Evolutionary conservation across 352 stramenopile species (phyloP), one percentile per base, ranked within the genome.

Genomic region (Achlya hypogyna): DNA sequence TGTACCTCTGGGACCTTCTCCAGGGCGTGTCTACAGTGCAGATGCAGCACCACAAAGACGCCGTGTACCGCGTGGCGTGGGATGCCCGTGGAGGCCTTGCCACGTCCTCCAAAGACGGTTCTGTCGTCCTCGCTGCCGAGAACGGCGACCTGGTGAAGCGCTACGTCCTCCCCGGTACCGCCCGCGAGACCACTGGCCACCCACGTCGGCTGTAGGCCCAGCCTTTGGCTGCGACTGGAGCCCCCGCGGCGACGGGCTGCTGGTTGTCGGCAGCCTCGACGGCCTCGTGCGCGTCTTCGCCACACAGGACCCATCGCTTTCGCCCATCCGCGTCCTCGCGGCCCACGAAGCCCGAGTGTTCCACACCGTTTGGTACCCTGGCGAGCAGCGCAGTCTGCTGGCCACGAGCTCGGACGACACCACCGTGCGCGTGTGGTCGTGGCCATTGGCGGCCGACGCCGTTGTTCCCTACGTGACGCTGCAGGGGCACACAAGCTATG

Each of bases 41-140:
- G 18, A 16, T 31, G 12, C 56, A 51, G 32, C 34, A 64, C 18
- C 69, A 74, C 58, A 53, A 18, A 51, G 63, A 51, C 29, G 45
- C 63, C 9, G 38, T 60, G 18, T 72, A 65, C 49, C 59, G 69
- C 51, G 51, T 74, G 1, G 38, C 65, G 22, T 74, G 69, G 69
- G 53, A 65, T 29, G 16, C 34, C 62, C n/a, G 51, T 66, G 5
- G 12, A n/a, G 38, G 38, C 38, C 6, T 45, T 45, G 38, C 38
- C 38, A 45, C n/a, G n/a, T n/a, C n/a, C n/a, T n/a, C n/a, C n/a
- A n/a, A n/a, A n/a, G n/a, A n/a, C n/a, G 18, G 42, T 49, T 49
- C 42, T 49, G 42, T 49, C 42, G 22, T 22, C 42, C 29, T 65
- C 59, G 51, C 47, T 42, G 5, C 51, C 28, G 59, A 65, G 16